A percentile compares a stretch with the other conserved stretches of the same genome.
These are phyloP conservation scores for Phytopythium litorale DNA, from an alignment of 352 stramenopile genomes.

Conservation along the genomic window DNA sequence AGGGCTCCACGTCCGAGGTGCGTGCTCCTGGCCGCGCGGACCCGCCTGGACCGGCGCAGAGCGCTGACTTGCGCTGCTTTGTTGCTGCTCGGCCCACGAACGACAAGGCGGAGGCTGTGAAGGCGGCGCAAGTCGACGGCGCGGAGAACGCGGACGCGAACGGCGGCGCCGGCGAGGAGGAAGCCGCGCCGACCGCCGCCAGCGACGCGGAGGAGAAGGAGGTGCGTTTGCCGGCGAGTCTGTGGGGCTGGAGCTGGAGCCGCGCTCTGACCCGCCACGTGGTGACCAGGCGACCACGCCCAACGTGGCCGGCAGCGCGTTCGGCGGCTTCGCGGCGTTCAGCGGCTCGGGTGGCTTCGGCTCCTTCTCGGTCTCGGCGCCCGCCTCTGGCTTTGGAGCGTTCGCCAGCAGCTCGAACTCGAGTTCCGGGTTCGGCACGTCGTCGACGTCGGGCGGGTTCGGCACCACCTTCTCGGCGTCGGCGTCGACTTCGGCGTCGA, in stretches of 20 bases:
- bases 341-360: slow-evolving; percentile 44
- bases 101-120: background rate
- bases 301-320: slow-evolving; percentile 33
- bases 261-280: background rate
- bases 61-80: background rate
- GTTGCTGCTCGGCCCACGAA: background rate
- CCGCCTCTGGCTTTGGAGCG: slow-evolving; percentile 20
- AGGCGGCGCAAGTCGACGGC: background rate
- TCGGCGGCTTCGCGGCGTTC: slow-evolving; percentile 50
- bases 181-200: background rate
- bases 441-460: slow-evolving; percentile 16
- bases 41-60: background rate
- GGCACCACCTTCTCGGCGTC: slow-evolving; percentile 10
- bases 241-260: background rate
- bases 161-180: background rate
- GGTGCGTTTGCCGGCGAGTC: background rate
- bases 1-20: slow-evolving; percentile 12
- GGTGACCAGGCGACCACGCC: slow-evolving; percentile 9
- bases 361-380: slow-evolving; percentile 27
- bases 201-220: slow-evolving; percentile 15
- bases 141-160: background rate
- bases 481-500: slow-evolving; percentile 6
- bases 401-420: slow-evolving; percentile 3
- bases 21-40: background rate
- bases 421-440: slow-evolving; percentile 6